Percentiles rank a stretch among this genome's conserved stretches.
Conservation (phyloP, 495 filamentous ascomycete genomes). For the Jackrogersella multiformis region DNA sequence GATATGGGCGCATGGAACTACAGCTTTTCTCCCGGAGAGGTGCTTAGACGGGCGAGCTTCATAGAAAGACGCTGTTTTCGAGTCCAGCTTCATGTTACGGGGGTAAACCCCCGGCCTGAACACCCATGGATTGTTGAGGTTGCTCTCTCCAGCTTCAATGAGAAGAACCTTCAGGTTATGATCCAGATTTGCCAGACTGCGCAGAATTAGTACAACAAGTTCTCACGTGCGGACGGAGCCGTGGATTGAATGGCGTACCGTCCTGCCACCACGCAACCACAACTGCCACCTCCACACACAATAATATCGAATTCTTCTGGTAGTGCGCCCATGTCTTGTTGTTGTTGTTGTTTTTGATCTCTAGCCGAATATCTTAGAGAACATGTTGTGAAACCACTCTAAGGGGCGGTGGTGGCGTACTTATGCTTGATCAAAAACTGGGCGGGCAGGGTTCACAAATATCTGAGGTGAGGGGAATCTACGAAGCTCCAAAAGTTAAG, state of each 20-base stretch:
- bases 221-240: neutral
- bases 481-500: conserved; percentile 10
- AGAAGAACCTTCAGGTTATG: conserved; percentile 82
- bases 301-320: conserved; percentile 86
- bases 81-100: conserved; percentile 83
- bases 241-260: conserved; percentile 47
- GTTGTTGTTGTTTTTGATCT: conserved; percentile 28
- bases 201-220: conserved; percentile 5
- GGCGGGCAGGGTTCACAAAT: conserved; percentile 31
- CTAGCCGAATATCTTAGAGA: conserved; percentile 27
- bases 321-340: conserved; percentile 52
- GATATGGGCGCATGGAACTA: conserved; percentile 82
- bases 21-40: conserved; percentile 73
- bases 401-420: conserved; percentile 22
- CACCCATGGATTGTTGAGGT: conserved; percentile 86
- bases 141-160: conserved; percentile 81
- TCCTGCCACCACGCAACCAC: conserved; percentile 80
- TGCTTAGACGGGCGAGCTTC: conserved; percentile 78
- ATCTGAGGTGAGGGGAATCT: conserved; percentile 35
- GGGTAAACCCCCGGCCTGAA: conserved; percentile 82
- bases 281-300: conserved; percentile 76
- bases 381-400: conserved; percentile 28
- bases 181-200: conserved; percentile 79
- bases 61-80: conserved; percentile 88
- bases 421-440: conserved; percentile 37